Percentiles rank a stretch among this genome's conserved stretches.
Conservation (phyloP, 108 stramenopile species). For the Nitzschia inconspicua region DNA sequence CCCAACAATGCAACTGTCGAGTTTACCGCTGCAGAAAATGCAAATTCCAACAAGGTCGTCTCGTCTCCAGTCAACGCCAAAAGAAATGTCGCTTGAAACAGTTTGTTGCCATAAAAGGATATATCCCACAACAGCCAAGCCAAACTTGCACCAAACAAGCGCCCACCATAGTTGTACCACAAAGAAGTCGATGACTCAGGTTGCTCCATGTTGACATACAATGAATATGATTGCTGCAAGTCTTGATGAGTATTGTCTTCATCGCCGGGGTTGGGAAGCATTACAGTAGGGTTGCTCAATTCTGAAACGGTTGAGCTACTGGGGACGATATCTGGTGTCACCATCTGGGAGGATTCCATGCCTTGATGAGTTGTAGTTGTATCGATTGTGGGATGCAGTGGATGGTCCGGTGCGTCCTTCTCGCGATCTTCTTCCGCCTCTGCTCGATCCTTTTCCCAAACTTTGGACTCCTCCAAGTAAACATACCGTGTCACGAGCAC, state of each 20-base stretch:
- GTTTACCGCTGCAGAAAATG: constrained; percentile 53
- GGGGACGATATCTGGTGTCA: too few species aligned
- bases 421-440: too few species aligned
- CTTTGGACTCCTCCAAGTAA: constrained; percentile 52
- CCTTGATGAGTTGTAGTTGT: too few species aligned
- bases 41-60: constrained; percentile 41
- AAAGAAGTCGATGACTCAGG: constrained; percentile 14
- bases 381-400: too few species aligned
- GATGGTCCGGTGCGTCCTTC: too few species aligned
- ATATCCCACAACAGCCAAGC: constrained; percentile 78
- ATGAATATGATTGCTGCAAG: too few species aligned
- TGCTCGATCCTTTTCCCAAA: too few species aligned
- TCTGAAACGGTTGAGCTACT: neutral
- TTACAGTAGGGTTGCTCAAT: neutral
- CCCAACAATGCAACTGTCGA: constrained; percentile 69
- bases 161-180: constrained; percentile 50
- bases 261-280: neutral
- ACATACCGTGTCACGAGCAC: constrained; percentile 42
- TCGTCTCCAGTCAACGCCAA: constrained; percentile 53
- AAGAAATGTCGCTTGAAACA: constrained; percentile 65
- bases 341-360: too few species aligned
- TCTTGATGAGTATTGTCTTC: too few species aligned
- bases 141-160: constrained; percentile 58
- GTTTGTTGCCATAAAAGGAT: constrained; percentile 80
- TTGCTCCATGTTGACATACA: neutral